Evolutionary conservation across 495 filamentous ascomycete species (phyloP).

Genomic region (Neurospora sublineolata): DNA sequence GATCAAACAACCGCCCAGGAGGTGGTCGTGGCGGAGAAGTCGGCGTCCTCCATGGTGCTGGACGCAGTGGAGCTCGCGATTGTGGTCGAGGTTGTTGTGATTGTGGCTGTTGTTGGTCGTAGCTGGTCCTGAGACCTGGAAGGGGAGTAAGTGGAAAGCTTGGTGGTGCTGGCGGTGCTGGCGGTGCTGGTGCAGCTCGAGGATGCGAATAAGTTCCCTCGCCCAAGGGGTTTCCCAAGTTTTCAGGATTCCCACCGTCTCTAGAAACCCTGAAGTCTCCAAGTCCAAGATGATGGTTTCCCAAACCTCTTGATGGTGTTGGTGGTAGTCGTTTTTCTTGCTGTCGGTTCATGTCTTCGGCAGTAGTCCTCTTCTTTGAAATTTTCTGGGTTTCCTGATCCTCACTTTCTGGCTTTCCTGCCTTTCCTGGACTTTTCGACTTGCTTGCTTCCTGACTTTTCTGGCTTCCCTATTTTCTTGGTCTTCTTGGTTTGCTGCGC

Average conservation of each 20-base stretch:
- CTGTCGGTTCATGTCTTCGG: not conserved
- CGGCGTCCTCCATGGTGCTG: not conserved
- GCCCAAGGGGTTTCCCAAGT: not conserved
- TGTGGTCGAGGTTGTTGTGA: not conserved
- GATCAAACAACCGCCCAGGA: not conserved
- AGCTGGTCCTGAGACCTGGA: not conserved
- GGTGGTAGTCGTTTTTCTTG: not conserved
- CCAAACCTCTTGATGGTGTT: no score
- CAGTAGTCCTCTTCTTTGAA: not conserved
- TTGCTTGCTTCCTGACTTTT: not conserved
- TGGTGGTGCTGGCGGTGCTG: no score
- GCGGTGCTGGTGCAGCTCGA: not conserved
- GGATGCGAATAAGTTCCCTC: not conserved
- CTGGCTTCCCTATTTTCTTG: not conserved
- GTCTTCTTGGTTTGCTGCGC: not conserved
- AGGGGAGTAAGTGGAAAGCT: not conserved
- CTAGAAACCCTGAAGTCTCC: no score
- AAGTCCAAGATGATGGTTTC: no score
- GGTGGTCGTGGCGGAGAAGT: not conserved
- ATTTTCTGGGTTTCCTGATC: no score
- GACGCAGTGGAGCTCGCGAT: not conserved
- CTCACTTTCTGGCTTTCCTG: not conserved
- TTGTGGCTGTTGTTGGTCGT: not conserved
- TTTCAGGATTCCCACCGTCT: no score
- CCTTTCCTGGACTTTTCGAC: no score